Base-by-base conservation (phyloP, 2,329 filamentous ascomycete genomes). In the Colletotrichum sp. region DNA sequence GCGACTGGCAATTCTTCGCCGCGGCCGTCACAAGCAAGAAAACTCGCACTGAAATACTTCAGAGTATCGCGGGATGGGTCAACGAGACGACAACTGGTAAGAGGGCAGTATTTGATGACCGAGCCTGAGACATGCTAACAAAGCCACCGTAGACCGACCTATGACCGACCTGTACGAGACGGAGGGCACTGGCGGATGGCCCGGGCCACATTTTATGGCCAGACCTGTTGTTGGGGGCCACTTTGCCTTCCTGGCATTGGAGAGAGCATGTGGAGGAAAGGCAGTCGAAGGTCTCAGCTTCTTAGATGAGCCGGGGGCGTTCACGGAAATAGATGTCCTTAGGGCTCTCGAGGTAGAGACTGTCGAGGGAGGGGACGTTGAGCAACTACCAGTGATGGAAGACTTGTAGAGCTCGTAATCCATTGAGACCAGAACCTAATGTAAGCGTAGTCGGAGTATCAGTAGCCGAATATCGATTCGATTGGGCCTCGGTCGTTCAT, bases 1-100 rank as follows among this genome's bases (percentile, higher is more conserved):
- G 93, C 34, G 95, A 98, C 85, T 98, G 95, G 95, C 93, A 97
- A 80, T 96, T 98, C 83, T 96, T 97, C 83, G 94, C 95, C 1
- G 95, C 95, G 63, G 94, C 95, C 3, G 93, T 98, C 7, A 91
- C 94, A 6, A 92, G 92, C 79, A 90, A 91, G 82, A 85, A 89
- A 74, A 94, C 94, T 2, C 90, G 95, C 70, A 88, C 89, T 4
- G 91, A 94, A 82, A 95, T 98, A 67, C 86, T 97, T 43, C 89
- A 95, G 75, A 90, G 92, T 21, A 93, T 97, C 55, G 94, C 94
- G 1, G 87, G 86, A 72, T 98, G 95, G 95, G 88, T 98, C 75
- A 98, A 97, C 81, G 94, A 98, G 85, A 98, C 95, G 1, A 87
- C 85, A 21, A 96, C 92, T 10, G 88, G 89, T 90, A 85, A 78